phyloP scores from a whole-genome alignment of 345 rosid species.

The Populus ilicifolia region DNA sequence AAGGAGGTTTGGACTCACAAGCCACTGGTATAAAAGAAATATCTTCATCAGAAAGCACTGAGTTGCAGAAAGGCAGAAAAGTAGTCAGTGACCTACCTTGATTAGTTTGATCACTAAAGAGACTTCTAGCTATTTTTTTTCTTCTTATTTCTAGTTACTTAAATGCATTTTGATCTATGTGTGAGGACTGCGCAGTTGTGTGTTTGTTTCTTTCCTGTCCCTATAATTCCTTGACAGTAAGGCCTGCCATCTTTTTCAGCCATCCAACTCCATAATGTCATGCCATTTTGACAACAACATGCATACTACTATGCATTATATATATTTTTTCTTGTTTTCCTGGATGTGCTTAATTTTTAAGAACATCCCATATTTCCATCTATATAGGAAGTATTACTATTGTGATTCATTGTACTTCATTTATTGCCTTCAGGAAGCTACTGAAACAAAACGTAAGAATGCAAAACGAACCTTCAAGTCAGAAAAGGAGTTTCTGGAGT shows the following conservation, averaged over 20 bases:
- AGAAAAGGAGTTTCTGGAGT: slow-evolving; percentile 79
- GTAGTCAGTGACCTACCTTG: slow-evolving; percentile 39
- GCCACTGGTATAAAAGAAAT: slow-evolving; percentile 34
- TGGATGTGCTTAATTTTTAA: not conserved
- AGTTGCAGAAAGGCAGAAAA: slow-evolving; percentile 50
- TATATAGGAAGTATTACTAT: not conserved
- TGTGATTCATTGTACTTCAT: slow-evolving; percentile 2
- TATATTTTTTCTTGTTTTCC: not conserved
- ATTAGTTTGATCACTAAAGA: not conserved
- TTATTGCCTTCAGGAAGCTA: slow-evolving; percentile 45
- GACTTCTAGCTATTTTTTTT: not conserved
- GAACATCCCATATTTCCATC: not conserved
- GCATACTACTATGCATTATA: not conserved
- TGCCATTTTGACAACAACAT: too few relatives aligned
- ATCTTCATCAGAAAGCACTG: slow-evolving; percentile 40
- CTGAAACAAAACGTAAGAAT: slow-evolving; percentile 69
- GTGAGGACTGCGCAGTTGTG: not conserved
- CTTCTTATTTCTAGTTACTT: not conserved
- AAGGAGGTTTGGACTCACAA: slow-evolving; percentile 37
- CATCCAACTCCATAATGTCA: not conserved
- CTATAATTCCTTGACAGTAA: not conserved
- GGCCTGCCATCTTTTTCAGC: not conserved
- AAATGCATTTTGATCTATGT: not conserved
- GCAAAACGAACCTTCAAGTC: slow-evolving; percentile 59
- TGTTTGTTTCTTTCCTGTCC: not conserved